Conservation (phyloP, 1,284 basidiomycete genomes). For the Boletus calvinii region DNA sequence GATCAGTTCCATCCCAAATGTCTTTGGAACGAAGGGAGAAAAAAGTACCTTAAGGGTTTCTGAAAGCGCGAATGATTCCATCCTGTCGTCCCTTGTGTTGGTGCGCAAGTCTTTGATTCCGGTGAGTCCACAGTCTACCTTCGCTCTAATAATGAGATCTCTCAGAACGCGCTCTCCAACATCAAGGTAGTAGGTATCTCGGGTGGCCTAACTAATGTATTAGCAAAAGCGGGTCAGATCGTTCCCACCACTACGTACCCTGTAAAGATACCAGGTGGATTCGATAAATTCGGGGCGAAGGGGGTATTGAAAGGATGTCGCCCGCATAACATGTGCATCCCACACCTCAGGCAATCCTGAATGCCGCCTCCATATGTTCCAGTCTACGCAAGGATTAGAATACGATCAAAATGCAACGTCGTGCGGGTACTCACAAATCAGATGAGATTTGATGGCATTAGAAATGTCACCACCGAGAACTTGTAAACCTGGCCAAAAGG, state of each 20-base stretch:
- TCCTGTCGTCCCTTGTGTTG: conserved; percentile 82
- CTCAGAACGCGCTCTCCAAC: conserved; percentile 82
- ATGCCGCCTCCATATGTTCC: conserved; percentile 86
- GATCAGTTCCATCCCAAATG: conserved; percentile 3
- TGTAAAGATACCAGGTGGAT: conserved; percentile 92
- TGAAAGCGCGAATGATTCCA: conserved; percentile 91
- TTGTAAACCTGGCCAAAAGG: conserved; percentile 88
- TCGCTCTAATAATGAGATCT: conserved; percentile 73
- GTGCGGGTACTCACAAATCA: conserved; percentile 60
- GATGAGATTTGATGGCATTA: conserved; percentile 82
- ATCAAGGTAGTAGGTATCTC: conserved; percentile 87
- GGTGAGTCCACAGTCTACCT: conserved; percentile 83
- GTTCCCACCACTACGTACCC: conserved; percentile 48
- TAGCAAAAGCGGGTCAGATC: conserved; percentile 1
- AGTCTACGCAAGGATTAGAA: conserved; percentile 50
- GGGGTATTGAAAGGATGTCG: conserved; percentile 82
- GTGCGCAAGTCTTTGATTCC: conserved; percentile 78
- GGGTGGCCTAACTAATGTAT: conserved; percentile 69
- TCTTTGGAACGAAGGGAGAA: not conserved
- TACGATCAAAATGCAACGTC: not conserved
- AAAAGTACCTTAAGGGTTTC: conserved; percentile 81
- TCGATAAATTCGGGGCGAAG: conserved; percentile 91
- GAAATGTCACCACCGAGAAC: conserved; percentile 89
- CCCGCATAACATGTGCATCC: conserved; percentile 70
- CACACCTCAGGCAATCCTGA: conserved; percentile 89